Evolutionary conservation across 768 basidiomycete species (phyloP).

Genomic region (Lactifluus piperatus): DNA sequence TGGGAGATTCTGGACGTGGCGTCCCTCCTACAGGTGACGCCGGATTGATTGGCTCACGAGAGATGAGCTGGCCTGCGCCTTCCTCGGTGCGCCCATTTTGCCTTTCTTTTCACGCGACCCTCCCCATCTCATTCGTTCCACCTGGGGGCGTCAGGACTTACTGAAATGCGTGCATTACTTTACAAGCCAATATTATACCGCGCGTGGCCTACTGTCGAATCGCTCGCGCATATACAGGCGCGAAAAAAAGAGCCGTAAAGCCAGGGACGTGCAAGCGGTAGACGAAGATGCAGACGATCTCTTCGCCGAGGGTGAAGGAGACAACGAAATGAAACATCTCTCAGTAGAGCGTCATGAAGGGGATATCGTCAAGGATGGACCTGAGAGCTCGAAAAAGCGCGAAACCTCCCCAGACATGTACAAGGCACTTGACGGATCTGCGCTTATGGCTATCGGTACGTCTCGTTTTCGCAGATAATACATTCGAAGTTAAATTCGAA

Average conservation of each 20-base stretch:
- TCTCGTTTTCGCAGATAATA: not conserved
- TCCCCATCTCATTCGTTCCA: not conserved
- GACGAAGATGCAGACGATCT: conserved; percentile 16
- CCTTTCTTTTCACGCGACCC: not conserved
- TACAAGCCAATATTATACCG: conserved; percentile 48
- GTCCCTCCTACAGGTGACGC: not conserved
- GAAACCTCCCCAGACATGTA: conserved; percentile 52
- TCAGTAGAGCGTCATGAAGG: conserved; percentile 17
- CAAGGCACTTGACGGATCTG: conserved; percentile 62
- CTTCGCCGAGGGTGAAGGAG: conserved; percentile 8
- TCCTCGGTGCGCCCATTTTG: conserved; percentile 40
- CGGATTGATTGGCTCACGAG: not conserved
- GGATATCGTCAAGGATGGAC: conserved; percentile 4
- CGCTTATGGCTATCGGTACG: conserved; percentile 63
- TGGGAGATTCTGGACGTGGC: not conserved
- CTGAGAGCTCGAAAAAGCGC: conserved; percentile 19
- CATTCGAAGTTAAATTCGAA: not conserved
- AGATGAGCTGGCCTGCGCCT: conserved; percentile 27
- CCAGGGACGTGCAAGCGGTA: conserved; percentile 9
- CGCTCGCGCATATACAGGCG: conserved; percentile 38
- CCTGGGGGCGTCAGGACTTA: conserved; percentile 35
- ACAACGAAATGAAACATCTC: not conserved
- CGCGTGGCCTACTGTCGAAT: conserved; percentile 51
- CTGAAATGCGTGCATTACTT: conserved; percentile 46
- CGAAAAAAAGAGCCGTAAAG: conserved; percentile 29